Evolutionary conservation across 1,284 basidiomycete genomes (phyloP).

Genomic region (Cutaneotrichosporon dermatis): DNA sequence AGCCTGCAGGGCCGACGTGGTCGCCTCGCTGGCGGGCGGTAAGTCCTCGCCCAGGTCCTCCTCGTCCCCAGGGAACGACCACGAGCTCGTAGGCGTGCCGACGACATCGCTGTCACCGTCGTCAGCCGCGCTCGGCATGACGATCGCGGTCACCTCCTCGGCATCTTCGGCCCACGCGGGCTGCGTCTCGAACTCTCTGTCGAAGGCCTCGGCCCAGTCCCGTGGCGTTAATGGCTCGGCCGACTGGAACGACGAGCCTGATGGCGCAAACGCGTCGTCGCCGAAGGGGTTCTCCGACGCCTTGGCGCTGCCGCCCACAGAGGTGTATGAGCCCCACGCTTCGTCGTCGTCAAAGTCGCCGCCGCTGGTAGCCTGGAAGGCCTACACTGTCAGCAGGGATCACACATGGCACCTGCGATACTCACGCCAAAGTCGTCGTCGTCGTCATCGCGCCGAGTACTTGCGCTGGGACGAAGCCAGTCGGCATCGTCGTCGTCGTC

Average conservation of each 20-base stretch:
- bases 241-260: conserved; percentile 7
- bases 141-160: conserved; percentile 8
- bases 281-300: conserved; percentile 43
- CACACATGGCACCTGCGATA: no score
- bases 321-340: conserved; percentile 45
- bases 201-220: conserved; percentile 45
- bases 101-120: conserved; percentile 12
- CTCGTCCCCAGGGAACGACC: conserved; percentile 38
- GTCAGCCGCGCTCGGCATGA: conserved; percentile 9
- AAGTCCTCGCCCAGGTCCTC: conserved; percentile 40
- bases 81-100: conserved; percentile 21
- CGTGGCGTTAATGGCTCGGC: conserved; percentile 35
- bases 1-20: neutral
- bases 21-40: conserved; percentile 21
- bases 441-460: conserved; percentile 26
- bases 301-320: conserved; percentile 17
- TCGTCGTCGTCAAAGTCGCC: conserved; percentile 39
- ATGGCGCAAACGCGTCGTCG: conserved; percentile 35
- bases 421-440: conserved; percentile 43
- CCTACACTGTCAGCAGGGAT: conserved; percentile 16
- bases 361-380: conserved; percentile 18
- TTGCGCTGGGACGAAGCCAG: conserved; percentile 37
- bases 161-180: conserved; percentile 5
- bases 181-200: conserved; percentile 30
- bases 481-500: conserved; percentile 47